Evolutionary conservation across 768 basidiomycete species (phyloP), one percentile per base, ranked within the genome.

Genomic region (Leccinum ochraceum): DNA sequence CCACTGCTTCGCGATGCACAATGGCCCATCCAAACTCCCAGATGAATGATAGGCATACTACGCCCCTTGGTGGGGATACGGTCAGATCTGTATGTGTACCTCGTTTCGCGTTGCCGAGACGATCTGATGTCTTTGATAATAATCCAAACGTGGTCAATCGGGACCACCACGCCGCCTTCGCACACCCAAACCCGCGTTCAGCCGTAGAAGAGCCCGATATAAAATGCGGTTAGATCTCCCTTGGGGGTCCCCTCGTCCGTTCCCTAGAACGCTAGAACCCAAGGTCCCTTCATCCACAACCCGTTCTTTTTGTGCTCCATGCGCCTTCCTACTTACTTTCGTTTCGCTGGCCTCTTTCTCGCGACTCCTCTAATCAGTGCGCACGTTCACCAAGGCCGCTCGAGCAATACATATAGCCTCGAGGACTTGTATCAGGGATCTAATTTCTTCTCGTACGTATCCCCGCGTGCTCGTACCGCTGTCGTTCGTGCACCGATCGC

Each of bases 381-480:
- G 39, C 65, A 63, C 6, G 44, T 46, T 11, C 44, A 46, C 9
- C 44, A 46, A 13, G 5, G 20, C 2, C 44, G 44, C 20, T n/a
- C 59, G 56, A 68, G 57, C 53, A 64, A 66, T 37, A 66, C 66
- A 4, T 83, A 77, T 69, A 54, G 50, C 13, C 39, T 81, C 46
- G 51, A 72, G 14, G 75, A 81, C 48, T 59, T 62, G 26, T 80
- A 76, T 60, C 62, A 75, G 39, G 86, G 83, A 6, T 16, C 79
- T 6, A 74, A 74, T 53, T 88, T 90, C 75, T 74, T 90, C 60
- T 74, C 81, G 88, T 87, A 63, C 39, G 75, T 79, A 26, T 51
- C 53, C 16, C 14, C 28, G 4, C 30, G 26, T 22, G 4, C 24
- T 52, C 5, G 20, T 34, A 46, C 14, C 51, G 9, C 4, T 8